These are phyloP conservation scores for Kuraishia hungarica DNA, from an alignment of 805 yeast species.

Conservation along the genomic window DNA sequence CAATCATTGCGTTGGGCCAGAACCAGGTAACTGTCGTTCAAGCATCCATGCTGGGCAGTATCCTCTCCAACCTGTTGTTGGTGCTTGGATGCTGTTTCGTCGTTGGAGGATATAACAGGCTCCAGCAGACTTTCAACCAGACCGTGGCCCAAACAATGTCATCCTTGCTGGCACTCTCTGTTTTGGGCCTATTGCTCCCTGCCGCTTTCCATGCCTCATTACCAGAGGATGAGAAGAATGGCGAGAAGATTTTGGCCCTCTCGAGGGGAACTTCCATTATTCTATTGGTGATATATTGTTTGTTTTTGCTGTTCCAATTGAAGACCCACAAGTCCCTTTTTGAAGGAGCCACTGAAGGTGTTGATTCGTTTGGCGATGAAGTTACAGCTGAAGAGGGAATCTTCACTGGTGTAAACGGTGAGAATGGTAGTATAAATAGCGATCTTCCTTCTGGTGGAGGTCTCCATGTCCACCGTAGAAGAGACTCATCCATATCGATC, in stretches of 20 bases:
- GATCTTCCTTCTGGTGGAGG: neutral
- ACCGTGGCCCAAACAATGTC: constrained; percentile 98
- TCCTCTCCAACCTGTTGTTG: constrained; percentile 76
- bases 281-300: constrained; percentile 63
- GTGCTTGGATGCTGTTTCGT: constrained; percentile 95
- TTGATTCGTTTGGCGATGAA: constrained; percentile 28
- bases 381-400: constrained; percentile 1
- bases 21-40: constrained; percentile 92
- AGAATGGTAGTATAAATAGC: neutral
- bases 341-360: constrained; percentile 35
- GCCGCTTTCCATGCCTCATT: constrained; percentile 91
- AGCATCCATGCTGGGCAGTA: constrained; percentile 94
- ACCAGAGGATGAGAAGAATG: constrained; percentile 33
- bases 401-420: constrained; percentile 2
- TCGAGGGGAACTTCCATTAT: constrained; percentile 85
- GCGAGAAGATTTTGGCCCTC: constrained; percentile 49
- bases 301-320: constrained; percentile 82
- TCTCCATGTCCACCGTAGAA: neutral
- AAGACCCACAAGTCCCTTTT: constrained; percentile 76
- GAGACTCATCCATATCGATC: neutral
- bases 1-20: constrained; percentile 77
- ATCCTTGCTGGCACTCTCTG: constrained; percentile 83
- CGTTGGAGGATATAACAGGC: constrained; percentile 82
- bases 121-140: constrained; percentile 85
- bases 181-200: constrained; percentile 83